phyloP scores from a whole-genome alignment of 2,329 filamentous ascomycete species.

The Cercospora citrullina region DNA sequence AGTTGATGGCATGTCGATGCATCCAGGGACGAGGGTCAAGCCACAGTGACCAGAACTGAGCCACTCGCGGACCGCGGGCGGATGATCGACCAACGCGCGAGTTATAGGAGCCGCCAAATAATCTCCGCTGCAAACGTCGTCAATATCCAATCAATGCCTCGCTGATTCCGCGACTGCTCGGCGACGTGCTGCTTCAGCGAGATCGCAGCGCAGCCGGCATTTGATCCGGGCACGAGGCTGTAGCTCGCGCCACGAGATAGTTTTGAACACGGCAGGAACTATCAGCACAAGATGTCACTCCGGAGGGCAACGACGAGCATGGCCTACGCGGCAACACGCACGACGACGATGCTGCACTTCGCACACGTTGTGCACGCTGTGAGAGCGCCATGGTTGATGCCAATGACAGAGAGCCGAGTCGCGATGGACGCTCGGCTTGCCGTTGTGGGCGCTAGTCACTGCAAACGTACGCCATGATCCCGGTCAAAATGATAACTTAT shows the following conservation, averaged over 20 bases:
- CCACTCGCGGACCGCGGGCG: background rate
- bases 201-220: background rate
- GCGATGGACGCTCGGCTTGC: background rate
- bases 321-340: background rate
- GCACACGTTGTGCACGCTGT: background rate
- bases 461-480: constrained; percentile 6
- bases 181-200: background rate
- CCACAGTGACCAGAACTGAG: constrained; percentile 2
- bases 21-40: constrained; percentile 1
- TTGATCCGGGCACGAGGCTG: background rate
- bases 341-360: background rate
- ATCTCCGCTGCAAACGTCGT: constrained; percentile 14
- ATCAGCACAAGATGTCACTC: background rate
- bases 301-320: background rate
- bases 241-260: background rate
- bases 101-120: constrained; percentile 4
- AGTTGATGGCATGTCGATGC: background rate
- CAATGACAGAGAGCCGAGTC: background rate
- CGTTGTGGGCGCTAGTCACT: constrained; percentile 7
- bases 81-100: constrained; percentile 4
- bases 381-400: background rate
- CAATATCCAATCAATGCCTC: background rate
- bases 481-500: constrained; percentile 2
- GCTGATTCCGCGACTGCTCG: background rate
- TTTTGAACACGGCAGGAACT: background rate